Conservation (phyloP, 2,329 filamentous ascomycete genomes). For the Alternaria rosae region DNA sequence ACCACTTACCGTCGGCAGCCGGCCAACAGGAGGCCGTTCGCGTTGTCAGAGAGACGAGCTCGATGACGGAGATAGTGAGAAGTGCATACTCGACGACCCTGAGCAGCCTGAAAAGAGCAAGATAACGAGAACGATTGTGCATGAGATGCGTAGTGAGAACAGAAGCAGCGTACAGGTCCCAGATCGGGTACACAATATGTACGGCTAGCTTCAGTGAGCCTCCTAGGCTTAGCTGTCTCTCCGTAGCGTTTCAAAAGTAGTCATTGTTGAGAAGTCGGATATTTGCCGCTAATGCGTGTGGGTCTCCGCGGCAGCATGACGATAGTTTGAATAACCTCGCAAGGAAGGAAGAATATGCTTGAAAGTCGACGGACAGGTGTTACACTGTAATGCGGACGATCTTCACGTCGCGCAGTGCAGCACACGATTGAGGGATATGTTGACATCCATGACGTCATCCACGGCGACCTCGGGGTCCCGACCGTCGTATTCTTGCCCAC, state of each 20-base stretch:
- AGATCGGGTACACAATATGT: not conserved
- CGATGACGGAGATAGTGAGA: constrained; percentile 32
- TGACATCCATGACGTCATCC: not conserved
- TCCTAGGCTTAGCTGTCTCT: not conserved
- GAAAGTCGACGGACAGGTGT: not conserved
- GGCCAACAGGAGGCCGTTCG: constrained; percentile 7
- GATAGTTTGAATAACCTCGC: not conserved
- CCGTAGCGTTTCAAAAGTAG: not conserved
- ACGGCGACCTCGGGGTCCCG: not conserved
- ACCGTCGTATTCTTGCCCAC: not conserved
- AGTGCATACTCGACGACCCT: constrained; percentile 20
- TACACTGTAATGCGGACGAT: not conserved
- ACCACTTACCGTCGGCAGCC: not conserved
- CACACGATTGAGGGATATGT: not conserved
- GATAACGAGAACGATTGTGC: constrained; percentile 31
- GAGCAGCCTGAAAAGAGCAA: constrained; percentile 6
- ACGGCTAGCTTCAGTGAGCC: not conserved
- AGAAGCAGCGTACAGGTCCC: constrained; percentile 3
- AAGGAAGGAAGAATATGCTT: not conserved
- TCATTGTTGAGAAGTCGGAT: not conserved
- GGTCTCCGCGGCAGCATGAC: not conserved
- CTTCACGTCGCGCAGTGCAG: not conserved
- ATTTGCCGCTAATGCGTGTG: not conserved
- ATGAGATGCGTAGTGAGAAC: constrained; percentile 26
- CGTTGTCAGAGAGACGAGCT: constrained; percentile 6